Conservation (phyloP, 345 rosid genomes). For the Hypericum androsaemum region DNA sequence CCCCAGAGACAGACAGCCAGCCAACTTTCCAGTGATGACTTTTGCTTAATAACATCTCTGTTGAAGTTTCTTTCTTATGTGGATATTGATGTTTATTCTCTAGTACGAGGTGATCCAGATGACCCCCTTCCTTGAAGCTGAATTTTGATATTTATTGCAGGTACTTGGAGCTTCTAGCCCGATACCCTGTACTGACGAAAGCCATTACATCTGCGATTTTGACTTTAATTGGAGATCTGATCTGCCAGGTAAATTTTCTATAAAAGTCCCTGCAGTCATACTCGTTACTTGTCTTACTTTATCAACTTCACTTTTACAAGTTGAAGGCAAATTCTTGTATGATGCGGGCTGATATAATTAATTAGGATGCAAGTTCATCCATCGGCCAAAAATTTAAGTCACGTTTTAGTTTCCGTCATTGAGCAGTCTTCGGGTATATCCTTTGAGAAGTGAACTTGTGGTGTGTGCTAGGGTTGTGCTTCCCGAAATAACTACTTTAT, state of each 20-base stretch:
- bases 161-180: constrained; percentile 67
- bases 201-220: constrained; percentile 80
- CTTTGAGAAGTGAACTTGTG: too few species aligned
- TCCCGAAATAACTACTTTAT: too few species aligned
- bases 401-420: too few species aligned
- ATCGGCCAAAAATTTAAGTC: too few species aligned
- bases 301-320: neutral
- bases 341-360: too few species aligned
- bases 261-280: neutral
- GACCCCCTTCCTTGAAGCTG: neutral
- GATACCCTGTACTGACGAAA: constrained; percentile 67
- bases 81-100: neutral
- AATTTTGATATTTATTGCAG: constrained; percentile 23
- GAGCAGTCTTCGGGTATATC: too few species aligned
- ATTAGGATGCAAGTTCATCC: too few species aligned
- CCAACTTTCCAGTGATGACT: too few species aligned
- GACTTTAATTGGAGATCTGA: constrained; percentile 75
- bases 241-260: constrained; percentile 60
- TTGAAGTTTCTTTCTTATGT: neutral
- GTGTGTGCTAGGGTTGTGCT: too few species aligned
- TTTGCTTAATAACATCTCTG: neutral
- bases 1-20: too few species aligned
- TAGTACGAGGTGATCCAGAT: neutral
- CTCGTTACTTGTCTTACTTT: constrained; percentile 1
- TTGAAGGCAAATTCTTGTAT: neutral